Percentiles rank a stretch among this genome's conserved stretches.
Conservation (phyloP, 352 stramenopile species). For the Globisporangium nagaii region DNA sequence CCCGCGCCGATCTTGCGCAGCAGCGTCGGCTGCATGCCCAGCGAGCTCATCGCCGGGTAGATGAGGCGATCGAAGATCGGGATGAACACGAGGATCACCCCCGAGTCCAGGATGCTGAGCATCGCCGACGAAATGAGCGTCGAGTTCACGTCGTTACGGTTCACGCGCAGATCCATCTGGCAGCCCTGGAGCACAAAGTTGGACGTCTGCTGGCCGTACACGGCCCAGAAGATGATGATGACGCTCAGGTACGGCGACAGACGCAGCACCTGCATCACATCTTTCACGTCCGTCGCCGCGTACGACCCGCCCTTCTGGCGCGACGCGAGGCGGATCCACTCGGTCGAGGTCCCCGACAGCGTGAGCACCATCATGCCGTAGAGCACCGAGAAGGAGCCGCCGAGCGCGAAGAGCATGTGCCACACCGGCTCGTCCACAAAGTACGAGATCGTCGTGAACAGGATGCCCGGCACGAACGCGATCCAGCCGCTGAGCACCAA, state of each 20-base stretch:
- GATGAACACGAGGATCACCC: conserved; percentile 88
- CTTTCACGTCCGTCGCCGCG: conserved; percentile 49
- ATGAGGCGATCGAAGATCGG: conserved; percentile 83
- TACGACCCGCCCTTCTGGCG: conserved; percentile 52
- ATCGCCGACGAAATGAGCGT: conserved; percentile 82
- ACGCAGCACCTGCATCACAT: conserved; percentile 72
- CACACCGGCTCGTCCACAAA: conserved; percentile 56
- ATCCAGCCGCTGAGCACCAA: conserved; percentile 72
- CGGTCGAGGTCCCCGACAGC: conserved; percentile 45
- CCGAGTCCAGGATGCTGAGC: conserved; percentile 83
- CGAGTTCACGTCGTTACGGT: conserved; percentile 20
- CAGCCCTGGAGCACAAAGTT: conserved; percentile 87
- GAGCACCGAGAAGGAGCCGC: conserved; percentile 39
- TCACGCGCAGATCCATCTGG: conserved; percentile 86
- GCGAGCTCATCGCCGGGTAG: conserved; percentile 64
- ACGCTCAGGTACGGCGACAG: conserved; percentile 77
- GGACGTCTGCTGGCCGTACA: conserved; percentile 79
- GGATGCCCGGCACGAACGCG: conserved; percentile 65
- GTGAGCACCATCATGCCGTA: conserved; percentile 75
- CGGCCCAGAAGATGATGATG: conserved; percentile 84
- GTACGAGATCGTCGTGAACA: conserved; percentile 76
- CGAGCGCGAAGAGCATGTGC: conserved; percentile 59
- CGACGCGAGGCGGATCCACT: conserved; percentile 51
- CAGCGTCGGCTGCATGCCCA: conserved; percentile 70
- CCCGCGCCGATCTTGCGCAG: conserved; percentile 87